Evolutionary conservation across 1,139 yeast species (phyloP).

Genomic region (Yamadazyma spencermartinsiae): DNA sequence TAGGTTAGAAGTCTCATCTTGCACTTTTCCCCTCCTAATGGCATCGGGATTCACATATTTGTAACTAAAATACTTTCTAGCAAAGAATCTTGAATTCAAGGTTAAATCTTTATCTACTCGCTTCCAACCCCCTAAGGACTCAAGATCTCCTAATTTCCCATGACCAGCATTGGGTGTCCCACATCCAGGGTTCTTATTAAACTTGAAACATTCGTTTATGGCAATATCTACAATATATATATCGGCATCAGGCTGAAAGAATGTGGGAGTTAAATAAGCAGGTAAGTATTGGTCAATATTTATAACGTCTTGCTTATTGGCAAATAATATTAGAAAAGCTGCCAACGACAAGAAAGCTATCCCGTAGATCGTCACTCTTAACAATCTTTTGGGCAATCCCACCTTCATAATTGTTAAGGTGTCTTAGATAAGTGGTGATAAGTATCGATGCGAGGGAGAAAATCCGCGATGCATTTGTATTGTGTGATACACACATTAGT

Average conservation of each 20-base stretch:
- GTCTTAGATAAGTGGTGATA: too few species aligned
- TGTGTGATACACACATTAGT: too few species aligned
- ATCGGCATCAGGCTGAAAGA: slow-evolving; percentile 43
- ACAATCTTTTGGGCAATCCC: slow-evolving; percentile 25
- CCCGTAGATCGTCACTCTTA: slow-evolving; percentile 27
- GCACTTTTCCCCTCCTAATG: slow-evolving; percentile 17
- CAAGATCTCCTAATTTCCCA: slow-evolving; percentile 35
- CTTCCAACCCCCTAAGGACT: slow-evolving; percentile 34
- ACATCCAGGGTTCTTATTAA: slow-evolving; percentile 28
- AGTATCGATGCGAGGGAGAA: too few species aligned
- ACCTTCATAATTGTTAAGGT: too few species aligned
- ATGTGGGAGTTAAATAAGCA: slow-evolving; percentile 32
- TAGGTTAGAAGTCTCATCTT: slow-evolving; percentile 7
- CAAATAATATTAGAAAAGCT: slow-evolving; percentile 26
- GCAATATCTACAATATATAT: slow-evolving; percentile 38
- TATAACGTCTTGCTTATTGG: slow-evolving; percentile 33
- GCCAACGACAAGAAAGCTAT: slow-evolving; percentile 20
- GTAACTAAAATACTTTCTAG: slow-evolving; percentile 31
- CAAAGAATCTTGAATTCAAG: slow-evolving; percentile 35
- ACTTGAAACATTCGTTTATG: slow-evolving; percentile 30
- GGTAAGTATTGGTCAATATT: slow-evolving; percentile 32
- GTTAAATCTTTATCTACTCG: slow-evolving; percentile 40
- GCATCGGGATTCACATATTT: slow-evolving; percentile 30
- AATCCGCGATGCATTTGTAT: too few species aligned
- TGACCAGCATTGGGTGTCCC: slow-evolving; percentile 29